phyloP scores from a whole-genome alignment of 805 yeast species.

The Kuraishia hungarica region DNA sequence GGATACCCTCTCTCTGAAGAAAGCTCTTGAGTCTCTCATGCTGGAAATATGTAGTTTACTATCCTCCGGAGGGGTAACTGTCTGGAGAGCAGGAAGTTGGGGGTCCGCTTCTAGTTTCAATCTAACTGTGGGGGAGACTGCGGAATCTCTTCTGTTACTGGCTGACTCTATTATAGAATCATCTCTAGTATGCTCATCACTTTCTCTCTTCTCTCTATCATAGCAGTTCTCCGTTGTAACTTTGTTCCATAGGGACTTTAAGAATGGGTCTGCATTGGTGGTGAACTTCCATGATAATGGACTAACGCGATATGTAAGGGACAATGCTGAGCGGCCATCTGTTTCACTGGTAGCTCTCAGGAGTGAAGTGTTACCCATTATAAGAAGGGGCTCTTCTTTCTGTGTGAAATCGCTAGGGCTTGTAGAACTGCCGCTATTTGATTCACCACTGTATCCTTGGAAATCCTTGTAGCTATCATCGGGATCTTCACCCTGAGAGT shows the following conservation, averaged over 20 bases:
- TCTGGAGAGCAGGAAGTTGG: not conserved
- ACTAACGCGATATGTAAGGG: not conserved
- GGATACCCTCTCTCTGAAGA: constrained; percentile 23
- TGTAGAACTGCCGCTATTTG: not conserved
- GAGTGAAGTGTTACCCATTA: not conserved
- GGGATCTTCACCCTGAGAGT: not conserved
- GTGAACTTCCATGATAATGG: not conserved
- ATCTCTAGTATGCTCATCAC: not conserved
- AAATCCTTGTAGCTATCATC: not conserved
- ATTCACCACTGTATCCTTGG: not conserved
- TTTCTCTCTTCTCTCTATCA: not conserved
- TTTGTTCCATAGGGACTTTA: not conserved
- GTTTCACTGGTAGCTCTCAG: not conserved
- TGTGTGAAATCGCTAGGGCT: not conserved
- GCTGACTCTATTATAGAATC: not conserved
- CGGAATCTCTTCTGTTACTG: not conserved
- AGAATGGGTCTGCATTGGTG: not conserved
- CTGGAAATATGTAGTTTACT: not conserved
- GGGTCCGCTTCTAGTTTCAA: not conserved
- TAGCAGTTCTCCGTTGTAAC: not conserved
- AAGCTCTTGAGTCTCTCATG: constrained; percentile 20
- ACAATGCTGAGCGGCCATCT: not conserved
- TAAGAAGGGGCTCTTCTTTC: not conserved
- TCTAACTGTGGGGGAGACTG: not conserved
- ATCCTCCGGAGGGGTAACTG: not conserved